Evolutionary conservation across 2,329 filamentous ascomycete species (phyloP).

Genomic region (Bipolaris sorokiniana): DNA sequence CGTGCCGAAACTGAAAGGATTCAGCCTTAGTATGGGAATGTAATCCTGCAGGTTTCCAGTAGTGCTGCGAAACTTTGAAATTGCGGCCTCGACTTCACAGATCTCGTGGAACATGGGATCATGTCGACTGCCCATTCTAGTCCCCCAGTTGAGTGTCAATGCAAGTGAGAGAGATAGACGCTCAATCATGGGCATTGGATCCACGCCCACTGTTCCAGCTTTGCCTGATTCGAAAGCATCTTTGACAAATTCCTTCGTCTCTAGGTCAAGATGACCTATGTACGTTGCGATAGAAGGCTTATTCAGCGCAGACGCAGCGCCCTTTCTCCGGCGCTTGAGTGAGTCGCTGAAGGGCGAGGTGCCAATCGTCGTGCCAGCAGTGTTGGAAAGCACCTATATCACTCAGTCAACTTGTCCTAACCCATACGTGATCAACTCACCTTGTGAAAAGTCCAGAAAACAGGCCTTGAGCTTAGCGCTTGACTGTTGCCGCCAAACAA

Average conservation of each 20-base stretch:
- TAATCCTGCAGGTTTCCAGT: constrained; percentile 68
- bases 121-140: constrained; percentile 65
- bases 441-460: constrained; percentile 57
- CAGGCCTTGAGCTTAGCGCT: constrained; percentile 51
- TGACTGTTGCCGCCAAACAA: constrained; percentile 53
- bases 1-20: constrained; percentile 66
- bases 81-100: constrained; percentile 66
- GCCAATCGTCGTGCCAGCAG: constrained; percentile 70
- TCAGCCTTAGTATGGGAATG: constrained; percentile 64
- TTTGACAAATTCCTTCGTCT: constrained; percentile 67
- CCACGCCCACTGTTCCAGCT: constrained; percentile 60
- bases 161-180: constrained; percentile 67
- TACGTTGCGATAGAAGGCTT: constrained; percentile 69
- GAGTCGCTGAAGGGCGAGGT: constrained; percentile 71
- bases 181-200: constrained; percentile 73
- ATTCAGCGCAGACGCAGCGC: constrained; percentile 69
- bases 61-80: constrained; percentile 65
- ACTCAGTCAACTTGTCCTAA: constrained; percentile 6
- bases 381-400: constrained; percentile 65
- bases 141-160: constrained; percentile 70
- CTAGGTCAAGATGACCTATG: constrained; percentile 66
- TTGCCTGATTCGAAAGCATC: constrained; percentile 66
- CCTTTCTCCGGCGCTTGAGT: constrained; percentile 68
- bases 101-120: constrained; percentile 67
- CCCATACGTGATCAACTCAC: constrained; percentile 19